These are phyloP conservation scores for Tephrocybe rancida DNA, from an alignment of 768 basidiomycete species.

Conservation along the genomic window DNA sequence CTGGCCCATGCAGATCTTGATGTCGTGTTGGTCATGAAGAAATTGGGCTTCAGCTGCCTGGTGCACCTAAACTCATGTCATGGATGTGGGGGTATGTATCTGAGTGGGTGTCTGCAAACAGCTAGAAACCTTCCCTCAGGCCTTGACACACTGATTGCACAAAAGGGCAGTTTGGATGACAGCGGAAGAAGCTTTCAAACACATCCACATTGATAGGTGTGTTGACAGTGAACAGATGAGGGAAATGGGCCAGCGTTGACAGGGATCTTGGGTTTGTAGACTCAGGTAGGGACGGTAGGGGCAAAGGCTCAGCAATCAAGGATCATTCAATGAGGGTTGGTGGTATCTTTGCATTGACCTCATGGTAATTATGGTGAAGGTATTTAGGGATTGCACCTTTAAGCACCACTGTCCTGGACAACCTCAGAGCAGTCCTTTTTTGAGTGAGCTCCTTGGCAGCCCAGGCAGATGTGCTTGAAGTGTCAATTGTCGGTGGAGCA, in stretches of 20 bases:
- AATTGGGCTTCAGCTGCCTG: no score
- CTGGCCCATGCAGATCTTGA: no score
- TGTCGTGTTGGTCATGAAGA: no score
- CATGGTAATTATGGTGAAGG: constrained; percentile 3
- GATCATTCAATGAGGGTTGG: background rate
- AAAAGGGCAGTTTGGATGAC: no score
- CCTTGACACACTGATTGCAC: no score
- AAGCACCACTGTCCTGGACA: background rate
- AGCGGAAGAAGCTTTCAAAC: no score
- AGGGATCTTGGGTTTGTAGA: background rate
- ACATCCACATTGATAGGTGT: no score
- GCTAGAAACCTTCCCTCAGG: no score
- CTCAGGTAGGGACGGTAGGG: background rate
- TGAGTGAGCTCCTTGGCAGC: constrained; percentile 7
- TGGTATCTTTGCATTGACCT: background rate
- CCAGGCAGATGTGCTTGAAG: constrained; percentile 25
- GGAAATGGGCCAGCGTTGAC: background rate
- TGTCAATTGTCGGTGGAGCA: constrained; percentile 5
- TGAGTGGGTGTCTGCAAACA: no score
- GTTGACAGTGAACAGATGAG: background rate
- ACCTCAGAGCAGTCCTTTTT: constrained; percentile 2
- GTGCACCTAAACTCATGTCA: no score
- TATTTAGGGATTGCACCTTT: background rate
- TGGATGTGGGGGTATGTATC: no score
- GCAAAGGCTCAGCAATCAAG: constrained; percentile 14